Evolutionary conservation across 768 basidiomycete species (phyloP).

Genomic region (Hygrocybe coccinea): DNA sequence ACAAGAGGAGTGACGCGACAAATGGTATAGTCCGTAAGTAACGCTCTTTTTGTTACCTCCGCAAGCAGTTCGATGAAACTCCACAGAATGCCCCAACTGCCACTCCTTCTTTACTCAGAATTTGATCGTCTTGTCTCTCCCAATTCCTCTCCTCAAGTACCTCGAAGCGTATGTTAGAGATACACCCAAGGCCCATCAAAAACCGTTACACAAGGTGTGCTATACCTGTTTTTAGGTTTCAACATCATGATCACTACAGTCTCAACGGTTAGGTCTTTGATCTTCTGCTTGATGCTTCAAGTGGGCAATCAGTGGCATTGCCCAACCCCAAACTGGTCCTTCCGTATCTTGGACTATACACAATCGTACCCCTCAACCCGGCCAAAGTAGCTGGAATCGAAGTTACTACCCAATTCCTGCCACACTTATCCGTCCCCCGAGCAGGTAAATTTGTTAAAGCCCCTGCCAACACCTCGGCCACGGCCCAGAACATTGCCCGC

Average conservation of each 20-base stretch:
- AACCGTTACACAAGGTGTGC: slow-evolving; percentile 10
- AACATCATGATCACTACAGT: slow-evolving; percentile 1
- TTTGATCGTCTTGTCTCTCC: slow-evolving; percentile 12
- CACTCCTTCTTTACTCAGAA: slow-evolving; percentile 10
- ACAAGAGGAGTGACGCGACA: slow-evolving; percentile 7
- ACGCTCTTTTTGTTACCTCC: background rate
- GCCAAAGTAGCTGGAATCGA: background rate
- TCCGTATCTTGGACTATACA: slow-evolving; percentile 2
- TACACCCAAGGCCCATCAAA: slow-evolving; percentile 8
- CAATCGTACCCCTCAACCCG: slow-evolving; percentile 2
- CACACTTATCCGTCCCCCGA: slow-evolving; percentile 1
- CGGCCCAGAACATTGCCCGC: background rate
- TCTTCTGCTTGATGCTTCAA: background rate
- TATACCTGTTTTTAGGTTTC: background rate
- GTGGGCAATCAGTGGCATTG: background rate
- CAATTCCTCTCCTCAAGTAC: slow-evolving; percentile 10
- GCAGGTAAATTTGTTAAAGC: background rate
- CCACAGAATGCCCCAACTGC: slow-evolving; percentile 10
- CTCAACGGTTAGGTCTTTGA: slow-evolving; percentile 5
- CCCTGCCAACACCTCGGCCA: background rate
- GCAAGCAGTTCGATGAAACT: background rate
- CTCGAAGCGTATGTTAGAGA: slow-evolving; percentile 1
- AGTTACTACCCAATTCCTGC: background rate
- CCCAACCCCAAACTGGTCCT: slow-evolving; percentile 1
- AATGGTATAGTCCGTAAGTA: slow-evolving; percentile 14